phyloP scores from a whole-genome alignment of 331 rosid genomes.

The Phaseolus coccineus region DNA sequence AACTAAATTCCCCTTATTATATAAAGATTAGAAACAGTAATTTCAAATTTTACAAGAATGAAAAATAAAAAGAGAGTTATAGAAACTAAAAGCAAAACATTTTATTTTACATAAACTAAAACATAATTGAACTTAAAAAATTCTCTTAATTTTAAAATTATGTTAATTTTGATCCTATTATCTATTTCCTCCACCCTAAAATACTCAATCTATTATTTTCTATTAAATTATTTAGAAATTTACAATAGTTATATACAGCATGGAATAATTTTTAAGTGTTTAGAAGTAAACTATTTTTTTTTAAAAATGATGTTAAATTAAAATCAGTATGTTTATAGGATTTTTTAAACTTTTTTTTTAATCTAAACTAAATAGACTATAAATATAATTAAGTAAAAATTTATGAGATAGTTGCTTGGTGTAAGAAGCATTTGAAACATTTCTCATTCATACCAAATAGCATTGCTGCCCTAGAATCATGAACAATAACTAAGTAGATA shows the following conservation, averaged over 20 bases:
- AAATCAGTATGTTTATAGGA: not conserved
- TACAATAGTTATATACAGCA: not conserved
- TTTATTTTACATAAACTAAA: too few species aligned
- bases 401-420: not conserved
- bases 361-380: not conserved
- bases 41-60: too few species aligned
- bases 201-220: not conserved
- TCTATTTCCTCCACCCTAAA: not conserved
- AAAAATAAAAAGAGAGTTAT: too few species aligned
- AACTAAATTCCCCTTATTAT: too few species aligned
- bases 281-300: not conserved
- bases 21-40: too few species aligned
- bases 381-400: not conserved
- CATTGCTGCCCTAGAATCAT: not conserved
- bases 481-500: slow-evolving; percentile 1
- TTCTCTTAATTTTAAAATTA: not conserved
- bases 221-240: not conserved
- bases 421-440: not conserved
- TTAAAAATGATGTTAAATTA: not conserved
- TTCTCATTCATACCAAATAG: not conserved
- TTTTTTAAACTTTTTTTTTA: not conserved
- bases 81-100: too few species aligned
- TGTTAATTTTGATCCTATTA: not conserved
- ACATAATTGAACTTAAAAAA: too few species aligned
- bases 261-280: not conserved